Percentiles rank a stretch among this genome's conserved stretches.
These are phyloP conservation scores for Extremus antarcticus DNA, from an alignment of 495 filamentous ascomycete species.

Conservation along the genomic window DNA sequence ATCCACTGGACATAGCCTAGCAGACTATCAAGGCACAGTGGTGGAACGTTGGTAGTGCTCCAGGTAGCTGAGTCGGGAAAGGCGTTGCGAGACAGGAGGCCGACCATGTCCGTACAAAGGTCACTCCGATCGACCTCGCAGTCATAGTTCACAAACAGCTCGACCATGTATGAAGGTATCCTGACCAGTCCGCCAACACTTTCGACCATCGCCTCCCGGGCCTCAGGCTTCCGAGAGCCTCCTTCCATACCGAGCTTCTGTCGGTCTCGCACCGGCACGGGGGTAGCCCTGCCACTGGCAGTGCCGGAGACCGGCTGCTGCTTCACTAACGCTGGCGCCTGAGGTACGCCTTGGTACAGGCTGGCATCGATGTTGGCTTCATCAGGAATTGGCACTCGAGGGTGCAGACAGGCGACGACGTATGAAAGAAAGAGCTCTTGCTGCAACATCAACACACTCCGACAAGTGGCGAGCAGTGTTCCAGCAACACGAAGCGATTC, in stretches of 20 bases:
- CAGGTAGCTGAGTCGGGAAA: conserved; percentile 96
- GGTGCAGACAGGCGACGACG: conserved; percentile 85
- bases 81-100: conserved; percentile 82
- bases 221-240: conserved; percentile 80
- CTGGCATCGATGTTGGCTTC: conserved; percentile 84
- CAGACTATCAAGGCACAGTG: conserved; percentile 83
- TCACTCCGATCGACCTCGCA: conserved; percentile 88
- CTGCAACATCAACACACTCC: conserved; percentile 87
- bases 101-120: conserved; percentile 90
- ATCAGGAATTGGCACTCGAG: conserved; percentile 78
- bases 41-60: conserved; percentile 98
- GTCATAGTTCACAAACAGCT: conserved; percentile 97
- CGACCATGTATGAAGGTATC: conserved; percentile 87
- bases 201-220: conserved; percentile 97
- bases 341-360: conserved; percentile 87
- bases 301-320: conserved; percentile 52
- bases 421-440: conserved; percentile 96
- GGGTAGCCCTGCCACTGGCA: conserved; percentile 76
- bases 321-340: conserved; percentile 76
- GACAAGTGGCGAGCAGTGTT: conserved; percentile 81
- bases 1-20: conserved; percentile 86
- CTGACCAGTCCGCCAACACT: conserved; percentile 81
- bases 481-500: conserved; percentile 85
- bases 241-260: conserved; percentile 92
- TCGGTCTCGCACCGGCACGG: conserved; percentile 85